phyloP scores from a whole-genome alignment of 1,284 basidiomycete species.

The Omphalotus olearius region DNA sequence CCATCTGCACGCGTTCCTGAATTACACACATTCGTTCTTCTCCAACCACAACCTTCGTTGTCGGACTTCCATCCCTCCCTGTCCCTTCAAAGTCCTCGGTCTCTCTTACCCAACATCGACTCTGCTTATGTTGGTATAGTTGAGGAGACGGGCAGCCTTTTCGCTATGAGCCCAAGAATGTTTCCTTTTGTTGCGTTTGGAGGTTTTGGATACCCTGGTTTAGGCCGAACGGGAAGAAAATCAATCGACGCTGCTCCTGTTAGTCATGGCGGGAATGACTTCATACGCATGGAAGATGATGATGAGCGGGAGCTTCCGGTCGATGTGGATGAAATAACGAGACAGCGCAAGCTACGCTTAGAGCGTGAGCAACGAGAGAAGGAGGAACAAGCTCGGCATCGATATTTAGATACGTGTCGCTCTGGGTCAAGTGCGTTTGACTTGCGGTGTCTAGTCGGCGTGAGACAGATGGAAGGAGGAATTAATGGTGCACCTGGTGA shows the following conservation, averaged over 20 bases:
- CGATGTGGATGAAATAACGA: conserved; percentile 42
- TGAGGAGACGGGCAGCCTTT: conserved; percentile 67
- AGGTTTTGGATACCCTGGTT: conserved; percentile 20
- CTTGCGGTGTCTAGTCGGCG: conserved; percentile 57
- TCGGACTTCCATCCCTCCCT: conserved; percentile 53
- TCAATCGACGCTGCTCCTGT: conserved; percentile 16
- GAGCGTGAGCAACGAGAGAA: conserved; percentile 20
- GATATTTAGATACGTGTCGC: conserved; percentile 2
- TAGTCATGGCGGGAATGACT: background rate
- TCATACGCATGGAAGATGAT: conserved; percentile 2
- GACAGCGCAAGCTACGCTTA: conserved; percentile 30
- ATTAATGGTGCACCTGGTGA: conserved; percentile 24
- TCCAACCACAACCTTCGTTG: conserved; percentile 72
- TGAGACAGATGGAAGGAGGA: conserved; percentile 44
- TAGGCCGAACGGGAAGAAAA: background rate
- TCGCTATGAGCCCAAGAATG: conserved; percentile 68
- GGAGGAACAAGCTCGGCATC: conserved; percentile 21
- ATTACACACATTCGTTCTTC: conserved; percentile 63
- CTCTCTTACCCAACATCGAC: conserved; percentile 40
- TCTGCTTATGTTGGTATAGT: conserved; percentile 74
- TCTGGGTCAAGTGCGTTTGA: conserved; percentile 30
- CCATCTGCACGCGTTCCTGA: conserved; percentile 19
- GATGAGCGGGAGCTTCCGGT: conserved; percentile 29
- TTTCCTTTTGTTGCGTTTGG: conserved; percentile 77
- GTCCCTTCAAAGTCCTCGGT: background rate